Base-by-base conservation (phyloP, 306 rosid species). In the Hippophae gyantsensis region DNA sequence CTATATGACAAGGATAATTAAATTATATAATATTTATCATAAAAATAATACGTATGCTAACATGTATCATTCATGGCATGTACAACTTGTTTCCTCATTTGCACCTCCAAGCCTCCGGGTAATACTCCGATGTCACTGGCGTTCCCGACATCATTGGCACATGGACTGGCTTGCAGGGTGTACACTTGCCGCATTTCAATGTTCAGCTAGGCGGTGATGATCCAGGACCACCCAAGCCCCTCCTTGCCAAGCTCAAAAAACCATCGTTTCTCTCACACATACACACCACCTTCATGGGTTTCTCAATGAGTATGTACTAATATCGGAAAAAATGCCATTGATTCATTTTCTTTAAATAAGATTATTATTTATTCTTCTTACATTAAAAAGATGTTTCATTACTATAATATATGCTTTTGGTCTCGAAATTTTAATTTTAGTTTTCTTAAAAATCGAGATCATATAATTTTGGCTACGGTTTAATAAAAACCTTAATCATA, bases 31-130 rank as follows among this genome's bases (percentile, higher is more conserved):
- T 18, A 18, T 18, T 18, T 18, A 18, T 18, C 23, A 18, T 18
- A 18, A 18, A 18, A 18, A 18, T 18, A 18, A 18, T 18, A 48
- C 6, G 6, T 10, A 48, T 10, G n/a, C 6, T 6, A 12, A 48
- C 23, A 48, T 10, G 6, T 14, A 48, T 48, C 52, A 48, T 48
- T 90, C 87, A 90, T 49, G 98, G 96, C 89, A 88, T 85, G 83
- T 76, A 92, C 57, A 83, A 63, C 79, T 64, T 92, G 62, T 87
- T 83, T 75, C 96, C 89, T 75, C 98, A 92, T 73, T 92, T 85
- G 88, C 99, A 92, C 66, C 93, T 79, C 99, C 99, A 92, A n/a
- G 95, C 96, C 72, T 87, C 95, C 0, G 96, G 96, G 70, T 85
- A 92, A 67, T 92, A 87, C 73, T 92, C 98, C 0, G 96, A 73